Evolutionary conservation across 805 yeast genomes (phyloP).

Genomic region (Cyberlindnera veronae): DNA sequence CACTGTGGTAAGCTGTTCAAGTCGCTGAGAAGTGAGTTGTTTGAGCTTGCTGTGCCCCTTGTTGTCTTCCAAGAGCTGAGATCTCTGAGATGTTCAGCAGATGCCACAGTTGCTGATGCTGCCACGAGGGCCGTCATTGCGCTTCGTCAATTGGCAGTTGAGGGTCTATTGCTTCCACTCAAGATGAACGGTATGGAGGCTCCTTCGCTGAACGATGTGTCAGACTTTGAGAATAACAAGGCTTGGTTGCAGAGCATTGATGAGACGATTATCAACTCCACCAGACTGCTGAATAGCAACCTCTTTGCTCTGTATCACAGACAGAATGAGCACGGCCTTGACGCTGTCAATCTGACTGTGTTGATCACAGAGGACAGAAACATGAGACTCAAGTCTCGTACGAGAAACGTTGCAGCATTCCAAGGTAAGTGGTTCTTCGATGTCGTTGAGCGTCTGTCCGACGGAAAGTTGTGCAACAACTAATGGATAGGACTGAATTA

Average conservation of each 20-base stretch:
- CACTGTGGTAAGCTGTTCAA: slow-evolving; percentile 76
- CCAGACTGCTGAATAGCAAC: slow-evolving; percentile 8
- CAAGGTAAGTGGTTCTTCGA: slow-evolving; percentile 60
- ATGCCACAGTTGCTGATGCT: slow-evolving; percentile 71
- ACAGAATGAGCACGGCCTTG: slow-evolving; percentile 8
- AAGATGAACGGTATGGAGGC: slow-evolving; percentile 71
- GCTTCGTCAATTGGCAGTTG: slow-evolving; percentile 59
- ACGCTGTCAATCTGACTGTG: slow-evolving; percentile 33
- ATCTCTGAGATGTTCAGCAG: slow-evolving; percentile 65
- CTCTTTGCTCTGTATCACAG: background rate
- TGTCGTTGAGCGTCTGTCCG: slow-evolving; percentile 41
- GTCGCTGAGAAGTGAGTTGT: slow-evolving; percentile 55
- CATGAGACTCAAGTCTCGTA: slow-evolving; percentile 63
- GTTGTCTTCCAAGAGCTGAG: slow-evolving; percentile 77
- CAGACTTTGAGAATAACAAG: slow-evolving; percentile 69
- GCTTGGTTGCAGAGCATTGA: slow-evolving; percentile 73
- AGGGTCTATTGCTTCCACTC: slow-evolving; percentile 53
- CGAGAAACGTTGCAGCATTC: slow-evolving; percentile 50
- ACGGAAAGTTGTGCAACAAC: slow-evolving; percentile 50
- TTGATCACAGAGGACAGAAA: slow-evolving; percentile 72
- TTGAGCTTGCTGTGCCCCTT: slow-evolving; percentile 63
- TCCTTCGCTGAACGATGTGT: slow-evolving; percentile 62
- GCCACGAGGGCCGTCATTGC: slow-evolving; percentile 79
- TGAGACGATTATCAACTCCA: slow-evolving; percentile 39
- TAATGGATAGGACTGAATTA: no score